Conservation (phyloP, 2,329 filamentous ascomycete species). For the Pezicula rhizophila region DNA sequence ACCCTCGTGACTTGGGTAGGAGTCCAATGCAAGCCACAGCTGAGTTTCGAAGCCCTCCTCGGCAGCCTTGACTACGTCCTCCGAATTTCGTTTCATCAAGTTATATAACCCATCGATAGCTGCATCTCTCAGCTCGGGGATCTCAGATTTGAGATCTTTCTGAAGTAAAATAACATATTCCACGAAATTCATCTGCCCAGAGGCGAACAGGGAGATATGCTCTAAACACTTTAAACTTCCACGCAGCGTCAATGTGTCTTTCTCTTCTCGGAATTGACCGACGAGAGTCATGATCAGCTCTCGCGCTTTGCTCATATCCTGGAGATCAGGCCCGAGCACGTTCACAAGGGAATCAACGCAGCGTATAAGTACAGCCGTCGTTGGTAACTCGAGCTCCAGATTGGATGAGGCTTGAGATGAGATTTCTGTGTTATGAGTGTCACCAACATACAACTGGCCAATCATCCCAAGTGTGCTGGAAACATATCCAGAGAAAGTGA, state of each 20-base stretch:
- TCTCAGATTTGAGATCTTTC: constrained; percentile 64
- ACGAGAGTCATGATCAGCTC: constrained; percentile 87
- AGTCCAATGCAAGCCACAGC: constrained; percentile 84
- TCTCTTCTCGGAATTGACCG: constrained; percentile 72
- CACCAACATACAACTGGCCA: constrained; percentile 84
- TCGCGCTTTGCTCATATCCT: constrained; percentile 85
- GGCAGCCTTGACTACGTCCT: constrained; percentile 72
- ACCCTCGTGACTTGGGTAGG: constrained; percentile 66
- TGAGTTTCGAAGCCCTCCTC: constrained; percentile 79
- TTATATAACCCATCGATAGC: constrained; percentile 88
- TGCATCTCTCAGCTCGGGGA: constrained; percentile 65
- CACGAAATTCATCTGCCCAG: constrained; percentile 75
- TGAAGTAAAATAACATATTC: constrained; percentile 82
- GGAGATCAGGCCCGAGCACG: constrained; percentile 88
- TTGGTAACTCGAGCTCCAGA: constrained; percentile 78
- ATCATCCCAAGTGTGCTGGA: constrained; percentile 89
- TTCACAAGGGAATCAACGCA: constrained; percentile 96
- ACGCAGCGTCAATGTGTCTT: constrained; percentile 62
- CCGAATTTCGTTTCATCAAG: constrained; percentile 86
- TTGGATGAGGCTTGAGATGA: constrained; percentile 79
- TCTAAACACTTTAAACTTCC: constrained; percentile 81
- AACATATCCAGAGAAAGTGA: constrained; percentile 88
- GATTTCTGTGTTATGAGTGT: constrained; percentile 84
- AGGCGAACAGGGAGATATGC: constrained; percentile 86
- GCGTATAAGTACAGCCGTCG: constrained; percentile 74